These are phyloP conservation scores for Curvularia lunata DNA, from an alignment of 2,329 filamentous ascomycete genomes.

Conservation along the genomic window DNA sequence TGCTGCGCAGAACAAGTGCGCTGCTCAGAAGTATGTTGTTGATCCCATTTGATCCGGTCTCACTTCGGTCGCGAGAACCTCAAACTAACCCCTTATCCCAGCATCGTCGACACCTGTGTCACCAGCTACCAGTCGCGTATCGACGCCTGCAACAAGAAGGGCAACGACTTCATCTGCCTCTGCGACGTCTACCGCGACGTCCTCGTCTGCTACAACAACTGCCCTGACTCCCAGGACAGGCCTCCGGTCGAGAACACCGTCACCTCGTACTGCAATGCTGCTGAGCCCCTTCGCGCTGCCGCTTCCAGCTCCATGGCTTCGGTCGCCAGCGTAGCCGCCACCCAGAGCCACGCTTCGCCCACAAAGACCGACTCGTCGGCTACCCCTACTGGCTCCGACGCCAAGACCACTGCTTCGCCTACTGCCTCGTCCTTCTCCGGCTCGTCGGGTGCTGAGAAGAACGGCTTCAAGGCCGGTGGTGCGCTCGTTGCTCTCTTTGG, in stretches of 20 bases:
- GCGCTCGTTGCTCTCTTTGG: constrained; percentile 34
- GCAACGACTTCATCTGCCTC: constrained; percentile 63
- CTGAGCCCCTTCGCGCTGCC: constrained; percentile 42
- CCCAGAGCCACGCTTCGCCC: constrained; percentile 17
- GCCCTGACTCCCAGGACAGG: constrained; percentile 57
- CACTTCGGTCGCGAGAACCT: too few relatives aligned
- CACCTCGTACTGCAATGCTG: constrained; percentile 51
- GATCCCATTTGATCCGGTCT: background rate
- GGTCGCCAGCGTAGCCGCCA: constrained; percentile 30
- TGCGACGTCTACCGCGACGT: constrained; percentile 63
- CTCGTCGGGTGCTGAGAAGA: constrained; percentile 13
- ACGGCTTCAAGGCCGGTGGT: constrained; percentile 27
- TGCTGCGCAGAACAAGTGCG: constrained; percentile 48
- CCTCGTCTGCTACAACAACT: constrained; percentile 69
- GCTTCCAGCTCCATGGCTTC: constrained; percentile 25
- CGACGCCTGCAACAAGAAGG: constrained; percentile 48
- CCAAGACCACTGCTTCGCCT: constrained; percentile 3
- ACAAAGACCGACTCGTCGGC: background rate
- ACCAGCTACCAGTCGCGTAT: constrained; percentile 51
- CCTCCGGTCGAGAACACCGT: constrained; percentile 45
- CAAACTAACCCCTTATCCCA: constrained; percentile 24
- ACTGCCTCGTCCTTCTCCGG: constrained; percentile 25
- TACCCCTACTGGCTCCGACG: background rate
- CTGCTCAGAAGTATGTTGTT: constrained; percentile 51
- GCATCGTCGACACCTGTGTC: constrained; percentile 60